phyloP scores from a whole-genome alignment of 768 basidiomycete species.

The Termitomyces eurrhizus region DNA sequence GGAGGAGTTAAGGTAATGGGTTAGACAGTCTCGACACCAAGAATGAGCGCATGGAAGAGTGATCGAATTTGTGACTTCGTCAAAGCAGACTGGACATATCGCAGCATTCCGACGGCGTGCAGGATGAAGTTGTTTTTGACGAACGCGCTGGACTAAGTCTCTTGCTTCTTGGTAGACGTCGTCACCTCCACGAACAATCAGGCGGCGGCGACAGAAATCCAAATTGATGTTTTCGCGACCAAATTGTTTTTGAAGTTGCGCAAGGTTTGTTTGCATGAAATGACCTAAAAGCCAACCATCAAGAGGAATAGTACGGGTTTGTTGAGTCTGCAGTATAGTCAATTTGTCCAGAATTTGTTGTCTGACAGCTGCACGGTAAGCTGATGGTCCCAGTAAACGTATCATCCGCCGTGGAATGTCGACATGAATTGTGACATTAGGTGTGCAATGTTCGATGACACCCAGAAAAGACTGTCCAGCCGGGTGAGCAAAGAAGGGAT shows the following conservation, averaged over 20 bases:
- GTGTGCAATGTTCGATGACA: conserved; percentile 33
- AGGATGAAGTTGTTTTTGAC: conserved; percentile 20
- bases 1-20: conserved; percentile 53
- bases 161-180: conserved; percentile 38
- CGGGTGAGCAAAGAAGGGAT: conserved; percentile 49
- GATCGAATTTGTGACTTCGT: conserved; percentile 46
- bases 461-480: conserved; percentile 43
- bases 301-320: conserved; percentile 42
- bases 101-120: conserved; percentile 16
- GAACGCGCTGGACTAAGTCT: conserved; percentile 33
- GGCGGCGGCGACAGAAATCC: conserved; percentile 35
- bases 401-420: conserved; percentile 41
- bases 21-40: conserved; percentile 65
- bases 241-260: conserved; percentile 40
- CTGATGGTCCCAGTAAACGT: conserved; percentile 49
- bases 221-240: conserved; percentile 57
- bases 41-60: conserved; percentile 60
- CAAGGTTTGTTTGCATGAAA: conserved; percentile 45
- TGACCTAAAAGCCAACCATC: conserved; percentile 39
- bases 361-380: conserved; percentile 36
- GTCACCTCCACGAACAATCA: conserved; percentile 57
- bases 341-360: conserved; percentile 45
- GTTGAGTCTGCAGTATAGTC: conserved; percentile 36
- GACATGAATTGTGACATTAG: conserved; percentile 39
- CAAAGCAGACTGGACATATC: conserved; percentile 70